phyloP scores from a whole-genome alignment of 805 yeast species.

The Metschnikowia aberdeeniae region DNA sequence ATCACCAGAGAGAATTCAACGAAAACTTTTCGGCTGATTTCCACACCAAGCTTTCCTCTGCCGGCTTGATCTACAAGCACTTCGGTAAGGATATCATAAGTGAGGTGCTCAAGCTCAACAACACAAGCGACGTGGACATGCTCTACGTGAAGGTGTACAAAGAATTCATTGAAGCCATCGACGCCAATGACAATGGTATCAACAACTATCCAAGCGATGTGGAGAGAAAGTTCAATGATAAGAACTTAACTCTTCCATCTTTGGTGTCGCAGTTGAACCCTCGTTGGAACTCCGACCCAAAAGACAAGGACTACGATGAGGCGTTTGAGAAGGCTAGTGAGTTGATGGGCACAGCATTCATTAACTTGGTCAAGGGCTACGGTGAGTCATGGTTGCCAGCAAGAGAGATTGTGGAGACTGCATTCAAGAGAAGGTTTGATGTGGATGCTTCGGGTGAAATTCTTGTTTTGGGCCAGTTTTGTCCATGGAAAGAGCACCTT shows the following conservation, averaged over 20 bases:
- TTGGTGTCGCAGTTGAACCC: slow-evolving; percentile 81
- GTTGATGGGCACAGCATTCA: slow-evolving; percentile 80
- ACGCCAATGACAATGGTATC: slow-evolving; percentile 95
- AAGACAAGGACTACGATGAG: slow-evolving; percentile 62
- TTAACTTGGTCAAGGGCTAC: slow-evolving; percentile 58
- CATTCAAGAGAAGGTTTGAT: slow-evolving; percentile 56
- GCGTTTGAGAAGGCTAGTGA: slow-evolving; percentile 67
- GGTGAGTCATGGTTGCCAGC: slow-evolving; percentile 94
- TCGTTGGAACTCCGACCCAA: slow-evolving; percentile 67
- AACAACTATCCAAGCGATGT: slow-evolving; percentile 56
- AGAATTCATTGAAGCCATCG: slow-evolving; percentile 85
- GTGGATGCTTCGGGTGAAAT: slow-evolving; percentile 71
- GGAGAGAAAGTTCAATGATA: slow-evolving; percentile 64
- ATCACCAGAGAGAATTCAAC: slow-evolving; percentile 89
- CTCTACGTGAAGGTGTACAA: slow-evolving; percentile 76
- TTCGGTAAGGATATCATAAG: slow-evolving; percentile 68
- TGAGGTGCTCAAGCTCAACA: slow-evolving; percentile 43
- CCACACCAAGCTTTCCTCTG: slow-evolving; percentile 82
- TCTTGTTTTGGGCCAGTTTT: slow-evolving; percentile 66
- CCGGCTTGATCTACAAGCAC: slow-evolving; percentile 89
- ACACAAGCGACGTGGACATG: slow-evolving; percentile 44
- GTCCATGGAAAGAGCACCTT: slow-evolving; percentile 95
- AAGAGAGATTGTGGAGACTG: slow-evolving; percentile 66
- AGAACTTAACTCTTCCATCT: slow-evolving; percentile 71
- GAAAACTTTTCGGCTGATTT: slow-evolving; percentile 64